Conservation (phyloP, 148 eudicot species). For the Rhododendron williamsianum region DNA sequence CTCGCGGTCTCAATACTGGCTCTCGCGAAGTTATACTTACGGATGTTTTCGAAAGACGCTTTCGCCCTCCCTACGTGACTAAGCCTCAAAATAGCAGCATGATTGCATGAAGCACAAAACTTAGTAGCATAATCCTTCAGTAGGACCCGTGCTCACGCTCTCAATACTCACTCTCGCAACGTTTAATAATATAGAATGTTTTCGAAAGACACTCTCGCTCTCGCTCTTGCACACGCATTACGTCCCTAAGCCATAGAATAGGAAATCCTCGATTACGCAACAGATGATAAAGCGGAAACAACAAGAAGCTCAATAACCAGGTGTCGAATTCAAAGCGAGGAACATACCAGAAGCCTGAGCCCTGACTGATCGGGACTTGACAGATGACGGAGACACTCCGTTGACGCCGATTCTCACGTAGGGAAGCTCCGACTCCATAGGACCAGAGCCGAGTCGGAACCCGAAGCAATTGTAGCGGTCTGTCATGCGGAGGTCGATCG, state of each 20-base stretch:
- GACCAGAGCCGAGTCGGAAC: slow-evolving; percentile 24
- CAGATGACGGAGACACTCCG: slow-evolving; percentile 34
- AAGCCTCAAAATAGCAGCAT: too few relatives aligned
- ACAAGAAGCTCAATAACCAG: background rate
- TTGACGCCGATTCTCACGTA: slow-evolving; percentile 34
- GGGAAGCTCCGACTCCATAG: slow-evolving; percentile 49
- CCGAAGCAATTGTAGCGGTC: slow-evolving; percentile 23
- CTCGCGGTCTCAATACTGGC: background rate
- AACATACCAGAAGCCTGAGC: slow-evolving; percentile 59
- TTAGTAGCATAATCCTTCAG: too few relatives aligned
- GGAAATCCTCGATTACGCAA: background rate
- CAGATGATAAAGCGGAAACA: background rate
- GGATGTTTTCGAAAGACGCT: too few relatives aligned
- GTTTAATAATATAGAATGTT: background rate
- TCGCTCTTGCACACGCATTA: background rate
- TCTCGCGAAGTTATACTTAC: too few relatives aligned
- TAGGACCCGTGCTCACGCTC: background rate
- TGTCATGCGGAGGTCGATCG: slow-evolving; percentile 25
- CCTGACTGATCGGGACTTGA: slow-evolving; percentile 63
- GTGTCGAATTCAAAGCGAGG: background rate
- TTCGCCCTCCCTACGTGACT: too few relatives aligned
- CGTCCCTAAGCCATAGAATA: background rate
- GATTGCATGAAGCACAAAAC: too few relatives aligned
- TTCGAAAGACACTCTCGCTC: background rate
- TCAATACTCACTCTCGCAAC: background rate